Evolutionary conservation across 805 yeast genomes (phyloP).

Genomic region (Soucietia sequanensis): DNA sequence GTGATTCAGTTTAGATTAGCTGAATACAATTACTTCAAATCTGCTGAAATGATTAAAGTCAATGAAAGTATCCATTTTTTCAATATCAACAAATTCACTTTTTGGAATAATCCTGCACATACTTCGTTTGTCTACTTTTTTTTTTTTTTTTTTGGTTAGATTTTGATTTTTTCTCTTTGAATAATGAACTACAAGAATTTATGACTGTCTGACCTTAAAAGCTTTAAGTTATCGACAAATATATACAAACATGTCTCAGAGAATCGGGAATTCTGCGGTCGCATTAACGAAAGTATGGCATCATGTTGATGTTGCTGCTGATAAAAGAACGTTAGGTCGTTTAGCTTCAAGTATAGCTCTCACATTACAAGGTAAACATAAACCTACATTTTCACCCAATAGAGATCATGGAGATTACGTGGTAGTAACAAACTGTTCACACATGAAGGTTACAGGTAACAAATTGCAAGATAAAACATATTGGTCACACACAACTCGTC

Average conservation of each 20-base stretch:
- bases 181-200: too few relatives aligned
- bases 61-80: too few relatives aligned
- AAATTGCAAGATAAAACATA: constrained; percentile 79
- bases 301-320: constrained; percentile 86
- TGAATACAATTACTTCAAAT: too few relatives aligned
- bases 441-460: constrained; percentile 79
- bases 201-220: too few relatives aligned
- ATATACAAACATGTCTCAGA: constrained; percentile 25
- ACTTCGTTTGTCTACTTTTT: too few relatives aligned
- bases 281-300: constrained; percentile 93
- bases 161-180: too few relatives aligned
- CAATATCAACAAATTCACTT: too few relatives aligned
- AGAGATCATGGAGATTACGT: constrained; percentile 95
- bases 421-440: constrained; percentile 89
- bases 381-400: constrained; percentile 74
- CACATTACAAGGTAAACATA: constrained; percentile 94
- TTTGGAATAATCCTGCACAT: too few relatives aligned
- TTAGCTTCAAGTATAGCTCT: constrained; percentile 86
- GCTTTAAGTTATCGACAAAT: too few relatives aligned
- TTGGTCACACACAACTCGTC: constrained; percentile 86
- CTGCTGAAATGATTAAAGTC: too few relatives aligned
- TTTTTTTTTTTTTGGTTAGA: too few relatives aligned
- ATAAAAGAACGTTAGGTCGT: constrained; percentile 85
- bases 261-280: constrained; percentile 52
- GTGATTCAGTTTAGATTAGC: too few relatives aligned